A percentile compares a stretch with the other conserved stretches of the same genome.
phyloP scores from a whole-genome alignment of 495 filamentous ascomycete species.

The Sporormia fimetaria region DNA sequence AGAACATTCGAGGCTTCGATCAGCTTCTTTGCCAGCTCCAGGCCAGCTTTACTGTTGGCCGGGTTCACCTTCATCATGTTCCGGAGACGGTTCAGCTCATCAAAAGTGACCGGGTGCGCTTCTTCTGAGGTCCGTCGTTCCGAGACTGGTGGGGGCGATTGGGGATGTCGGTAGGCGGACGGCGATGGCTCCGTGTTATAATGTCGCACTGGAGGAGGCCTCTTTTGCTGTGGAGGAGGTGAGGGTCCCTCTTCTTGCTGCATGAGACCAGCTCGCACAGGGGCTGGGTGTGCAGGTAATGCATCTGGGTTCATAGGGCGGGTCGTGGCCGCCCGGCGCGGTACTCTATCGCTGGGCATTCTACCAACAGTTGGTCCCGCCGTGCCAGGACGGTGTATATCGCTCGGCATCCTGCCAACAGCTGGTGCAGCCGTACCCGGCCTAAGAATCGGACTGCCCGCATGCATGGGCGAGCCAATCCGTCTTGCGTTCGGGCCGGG shows the following conservation, averaged over 20 bases:
- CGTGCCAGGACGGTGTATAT: constrained; percentile 18
- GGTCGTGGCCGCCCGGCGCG: constrained; percentile 25
- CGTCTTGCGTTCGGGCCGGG: constrained; percentile 20
- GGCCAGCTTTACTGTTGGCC: constrained; percentile 54
- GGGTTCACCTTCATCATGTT: constrained; percentile 56
- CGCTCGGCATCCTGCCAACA: constrained; percentile 16
- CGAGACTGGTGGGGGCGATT: constrained; percentile 26
- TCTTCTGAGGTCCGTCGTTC: constrained; percentile 16
- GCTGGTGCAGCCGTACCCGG: constrained; percentile 16
- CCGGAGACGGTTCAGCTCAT: constrained; percentile 66
- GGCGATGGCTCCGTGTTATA: constrained; percentile 44
- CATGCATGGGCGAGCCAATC: constrained; percentile 15
- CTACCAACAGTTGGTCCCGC: constrained; percentile 13
- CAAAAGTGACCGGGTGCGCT: constrained; percentile 52
- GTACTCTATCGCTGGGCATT: constrained; percentile 14
- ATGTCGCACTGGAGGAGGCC: constrained; percentile 62
- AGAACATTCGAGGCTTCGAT: constrained; percentile 75
- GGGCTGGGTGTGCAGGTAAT: constrained; percentile 68
- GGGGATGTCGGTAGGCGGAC: constrained; percentile 26
- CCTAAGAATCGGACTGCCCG: constrained; percentile 9
- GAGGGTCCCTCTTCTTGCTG: constrained; percentile 8
- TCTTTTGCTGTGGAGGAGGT: constrained; percentile 29
- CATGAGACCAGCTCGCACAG: constrained; percentile 67
- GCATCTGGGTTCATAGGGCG: constrained; percentile 43
- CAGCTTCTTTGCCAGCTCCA: constrained; percentile 70